Evolutionary conservation across 2,329 filamentous ascomycete species (phyloP).

Genomic region (Penicillium sp.): DNA sequence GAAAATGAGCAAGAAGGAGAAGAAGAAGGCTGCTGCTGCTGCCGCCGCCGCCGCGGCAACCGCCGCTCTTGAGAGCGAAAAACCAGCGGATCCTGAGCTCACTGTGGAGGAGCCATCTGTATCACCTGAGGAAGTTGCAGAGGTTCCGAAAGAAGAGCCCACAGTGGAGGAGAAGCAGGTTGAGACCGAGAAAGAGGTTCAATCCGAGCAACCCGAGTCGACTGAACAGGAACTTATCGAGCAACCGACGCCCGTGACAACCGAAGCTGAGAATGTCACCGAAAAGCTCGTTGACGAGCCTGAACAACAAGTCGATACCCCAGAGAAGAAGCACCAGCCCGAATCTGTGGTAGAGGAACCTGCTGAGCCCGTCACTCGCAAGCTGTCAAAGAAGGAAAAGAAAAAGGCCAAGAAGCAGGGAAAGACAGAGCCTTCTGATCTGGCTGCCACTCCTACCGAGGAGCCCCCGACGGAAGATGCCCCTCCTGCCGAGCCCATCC

Average conservation of each 20-base stretch:
- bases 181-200: not conserved
- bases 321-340: constrained; percentile 4
- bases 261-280: not conserved
- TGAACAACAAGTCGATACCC: constrained; percentile 2
- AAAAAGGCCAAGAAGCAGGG: constrained; percentile 35
- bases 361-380: constrained; percentile 22
- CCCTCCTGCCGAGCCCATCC: not conserved
- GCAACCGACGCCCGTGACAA: not conserved
- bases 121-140: not conserved
- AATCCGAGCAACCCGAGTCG: not conserved
- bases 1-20: constrained; percentile 35
- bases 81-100: constrained; percentile 4
- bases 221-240: not conserved
- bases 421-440: constrained; percentile 17
- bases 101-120: constrained; percentile 1
- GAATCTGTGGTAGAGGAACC: constrained; percentile 9
- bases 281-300: constrained; percentile 2
- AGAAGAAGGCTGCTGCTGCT: constrained; percentile 28
- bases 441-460: not conserved
- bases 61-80: constrained; percentile 11
- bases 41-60: constrained; percentile 16
- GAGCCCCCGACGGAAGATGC: constrained; percentile 3
- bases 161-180: not conserved
- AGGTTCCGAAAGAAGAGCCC: not conserved
- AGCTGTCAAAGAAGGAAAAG: constrained; percentile 45